Conservation (phyloP, 306 rosid genomes). For the Glycyrrhiza uralensis region DNA sequence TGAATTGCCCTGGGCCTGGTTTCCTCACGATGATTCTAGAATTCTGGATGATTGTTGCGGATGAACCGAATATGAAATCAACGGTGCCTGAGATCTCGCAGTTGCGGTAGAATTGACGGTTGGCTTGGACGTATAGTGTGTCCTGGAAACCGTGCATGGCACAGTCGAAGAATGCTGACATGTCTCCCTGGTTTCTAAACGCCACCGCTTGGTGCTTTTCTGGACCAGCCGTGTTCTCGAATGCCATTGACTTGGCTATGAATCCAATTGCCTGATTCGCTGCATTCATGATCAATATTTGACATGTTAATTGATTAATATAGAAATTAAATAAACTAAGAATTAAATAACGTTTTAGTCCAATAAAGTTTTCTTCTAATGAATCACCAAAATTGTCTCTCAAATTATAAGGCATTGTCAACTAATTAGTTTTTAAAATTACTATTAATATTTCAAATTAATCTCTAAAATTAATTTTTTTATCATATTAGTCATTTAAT, state of each 20-base stretch:
- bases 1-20: constrained; percentile 45
- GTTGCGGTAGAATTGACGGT: constrained; percentile 74
- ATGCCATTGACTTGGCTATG: constrained; percentile 57
- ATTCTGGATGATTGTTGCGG: constrained; percentile 50
- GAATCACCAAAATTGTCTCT: too few relatives aligned
- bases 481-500: too few relatives aligned
- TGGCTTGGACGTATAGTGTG: constrained; percentile 51
- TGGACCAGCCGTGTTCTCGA: constrained; percentile 66
- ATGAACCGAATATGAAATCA: constrained; percentile 69
- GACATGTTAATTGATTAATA: neutral
- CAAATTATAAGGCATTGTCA: too few relatives aligned
- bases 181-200: constrained; percentile 56
- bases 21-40: constrained; percentile 44
- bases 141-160: constrained; percentile 63
- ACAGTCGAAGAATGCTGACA: constrained; percentile 53
- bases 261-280: constrained; percentile 45
- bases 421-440: too few relatives aligned
- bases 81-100: constrained; percentile 74
- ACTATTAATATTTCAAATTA: too few relatives aligned
- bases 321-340: neutral
- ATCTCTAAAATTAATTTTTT: too few relatives aligned
- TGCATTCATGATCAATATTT: neutral
- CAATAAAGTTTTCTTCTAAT: too few relatives aligned
- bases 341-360: too few relatives aligned
- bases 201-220: constrained; percentile 74